Percentiles rank a stretch among this genome's conserved stretches.
phyloP scores from a whole-genome alignment of 2,329 filamentous ascomycete genomes.

The Pseudonectria foliicola region DNA sequence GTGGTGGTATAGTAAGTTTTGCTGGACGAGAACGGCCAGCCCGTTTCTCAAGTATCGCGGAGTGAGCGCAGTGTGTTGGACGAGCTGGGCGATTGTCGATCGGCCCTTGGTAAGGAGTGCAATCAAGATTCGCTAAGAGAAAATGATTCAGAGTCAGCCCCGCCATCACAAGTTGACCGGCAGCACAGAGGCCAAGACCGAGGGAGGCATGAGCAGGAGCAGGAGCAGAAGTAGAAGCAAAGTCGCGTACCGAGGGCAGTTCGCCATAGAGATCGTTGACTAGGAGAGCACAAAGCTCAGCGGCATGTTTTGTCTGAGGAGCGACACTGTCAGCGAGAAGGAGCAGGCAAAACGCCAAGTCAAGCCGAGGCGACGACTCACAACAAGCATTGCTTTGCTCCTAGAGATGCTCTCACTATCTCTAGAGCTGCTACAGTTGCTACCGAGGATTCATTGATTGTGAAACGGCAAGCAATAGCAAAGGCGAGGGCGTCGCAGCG shows the following conservation, averaged over 20 bases:
- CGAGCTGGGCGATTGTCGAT: conserved; percentile 62
- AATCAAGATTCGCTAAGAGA: conserved; percentile 70
- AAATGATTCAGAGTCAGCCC: conserved; percentile 21
- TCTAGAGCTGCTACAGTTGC: conserved; percentile 66
- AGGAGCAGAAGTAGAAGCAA: conserved; percentile 6
- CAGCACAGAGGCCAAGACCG: conserved; percentile 2
- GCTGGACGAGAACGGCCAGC: conserved; percentile 77
- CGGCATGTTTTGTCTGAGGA: conserved; percentile 61
- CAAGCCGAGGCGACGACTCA: conserved; percentile 30
- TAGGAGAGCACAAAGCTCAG: conserved; percentile 84
- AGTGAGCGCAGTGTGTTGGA: conserved; percentile 64
- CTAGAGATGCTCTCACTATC: conserved; percentile 73
- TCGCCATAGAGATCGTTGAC: conserved; percentile 87
- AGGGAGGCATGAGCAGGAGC: conserved; percentile 10
- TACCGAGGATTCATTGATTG: conserved; percentile 59
- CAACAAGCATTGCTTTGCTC: conserved; percentile 53
- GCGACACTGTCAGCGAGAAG: conserved; percentile 16
- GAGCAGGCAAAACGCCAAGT: conserved; percentile 11
- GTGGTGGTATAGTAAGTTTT: conserved; percentile 74
- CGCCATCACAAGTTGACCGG: conserved; percentile 10
- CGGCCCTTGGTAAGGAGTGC: conserved; percentile 73
- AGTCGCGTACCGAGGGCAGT: conserved; percentile 70
- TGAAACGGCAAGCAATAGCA: conserved; percentile 7
- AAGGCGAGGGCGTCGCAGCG: conserved; percentile 3
- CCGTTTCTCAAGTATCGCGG: conserved; percentile 73